Evolutionary conservation across 2,329 filamentous ascomycete species (phyloP), one percentile per base, ranked within the genome.

Genomic region (Pochonia chlamydosporia): DNA sequence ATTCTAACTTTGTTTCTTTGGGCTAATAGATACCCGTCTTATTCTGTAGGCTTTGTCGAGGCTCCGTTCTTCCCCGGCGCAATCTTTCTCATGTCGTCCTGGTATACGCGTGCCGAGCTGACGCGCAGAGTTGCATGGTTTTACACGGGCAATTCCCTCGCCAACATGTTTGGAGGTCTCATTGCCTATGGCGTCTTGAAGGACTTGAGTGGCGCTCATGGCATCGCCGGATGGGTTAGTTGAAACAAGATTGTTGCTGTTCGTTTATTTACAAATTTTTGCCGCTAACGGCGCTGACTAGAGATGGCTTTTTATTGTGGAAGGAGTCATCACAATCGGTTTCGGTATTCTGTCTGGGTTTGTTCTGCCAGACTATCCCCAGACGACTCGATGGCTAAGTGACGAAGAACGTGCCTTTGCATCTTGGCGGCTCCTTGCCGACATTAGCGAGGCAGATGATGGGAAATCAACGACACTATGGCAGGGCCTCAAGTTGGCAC

Each of bases 191-290:
- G 26, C 26, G 76, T 3, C 55, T 78, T 0, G 68, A 67, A 0
- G 64, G 63, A 44, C n/a, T 41, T 74, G 9, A 63, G 66, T 5
- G 71, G 75, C 2, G 66, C 66, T 1, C 63, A 64, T 10, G 82
- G 81, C 1, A 63, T 84, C 1, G 64, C 70, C 1, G 82, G 81
- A 1, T 87, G 82, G 82, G 67, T 79, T 9, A 84, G 79, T 81
- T 67, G 13, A 13, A 13, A 7, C 26, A 8, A 13, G 26, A 28
- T 28, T 28, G 26, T 13, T 8, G 13, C 26, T n/a, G 13, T 28
- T 13, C 26, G 26, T 28, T 13, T 28, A 13, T 7, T 28, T 13
- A 28, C 7, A n/a, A n/a, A n/a, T n/a, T n/a, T 28, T 28, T 13
- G 7, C 26, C 26, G 26, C 26, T 28, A 28, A 28, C 26, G 7